These are phyloP conservation scores for Epichloe bromicola DNA, from an alignment of 2,329 filamentous ascomycete species.

Conservation along the genomic window DNA sequence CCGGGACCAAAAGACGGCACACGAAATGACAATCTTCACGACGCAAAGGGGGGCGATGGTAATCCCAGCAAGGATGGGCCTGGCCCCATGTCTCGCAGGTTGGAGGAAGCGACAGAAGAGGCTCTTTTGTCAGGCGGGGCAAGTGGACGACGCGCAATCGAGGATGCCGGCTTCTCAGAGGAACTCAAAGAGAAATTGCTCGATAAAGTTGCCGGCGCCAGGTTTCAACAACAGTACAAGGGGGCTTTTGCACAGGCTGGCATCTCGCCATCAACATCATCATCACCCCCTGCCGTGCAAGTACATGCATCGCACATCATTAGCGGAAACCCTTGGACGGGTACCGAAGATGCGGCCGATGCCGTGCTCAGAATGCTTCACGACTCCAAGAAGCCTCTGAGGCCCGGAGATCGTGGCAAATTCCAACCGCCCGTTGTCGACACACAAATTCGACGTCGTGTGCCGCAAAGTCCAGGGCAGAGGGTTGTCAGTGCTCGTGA, in stretches of 20 bases:
- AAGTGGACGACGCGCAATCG: slow-evolving; percentile 44
- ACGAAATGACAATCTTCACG: neutral
- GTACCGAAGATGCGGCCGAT: slow-evolving; percentile 61
- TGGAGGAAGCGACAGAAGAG: slow-evolving; percentile 51
- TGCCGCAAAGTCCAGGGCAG: slow-evolving; percentile 28
- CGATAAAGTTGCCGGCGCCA: slow-evolving; percentile 40
- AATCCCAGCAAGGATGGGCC: slow-evolving; percentile 8
- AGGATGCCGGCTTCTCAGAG: slow-evolving; percentile 51
- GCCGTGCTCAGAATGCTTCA: slow-evolving; percentile 73
- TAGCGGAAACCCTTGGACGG: slow-evolving; percentile 60
- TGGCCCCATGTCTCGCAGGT: slow-evolving; percentile 41
- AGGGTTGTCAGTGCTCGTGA: slow-evolving; percentile 44
- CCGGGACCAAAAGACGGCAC: neutral
- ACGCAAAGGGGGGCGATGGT: neutral
- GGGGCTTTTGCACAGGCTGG: slow-evolving; percentile 34
- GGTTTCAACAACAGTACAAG: slow-evolving; percentile 38
- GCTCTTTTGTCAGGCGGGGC: slow-evolving; percentile 44
- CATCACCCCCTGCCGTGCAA: slow-evolving; percentile 50
- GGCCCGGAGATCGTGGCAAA: slow-evolving; percentile 32
- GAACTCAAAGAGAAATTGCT: slow-evolving; percentile 47
- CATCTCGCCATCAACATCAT: slow-evolving; percentile 35
- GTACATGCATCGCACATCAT: slow-evolving; percentile 50
- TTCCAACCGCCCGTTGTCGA: slow-evolving; percentile 37
- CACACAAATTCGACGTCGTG: slow-evolving; percentile 32
- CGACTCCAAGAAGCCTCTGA: slow-evolving; percentile 62